Conservation (phyloP, 2,329 filamentous ascomycete species). For the Hyphodiscus sp. region DNA sequence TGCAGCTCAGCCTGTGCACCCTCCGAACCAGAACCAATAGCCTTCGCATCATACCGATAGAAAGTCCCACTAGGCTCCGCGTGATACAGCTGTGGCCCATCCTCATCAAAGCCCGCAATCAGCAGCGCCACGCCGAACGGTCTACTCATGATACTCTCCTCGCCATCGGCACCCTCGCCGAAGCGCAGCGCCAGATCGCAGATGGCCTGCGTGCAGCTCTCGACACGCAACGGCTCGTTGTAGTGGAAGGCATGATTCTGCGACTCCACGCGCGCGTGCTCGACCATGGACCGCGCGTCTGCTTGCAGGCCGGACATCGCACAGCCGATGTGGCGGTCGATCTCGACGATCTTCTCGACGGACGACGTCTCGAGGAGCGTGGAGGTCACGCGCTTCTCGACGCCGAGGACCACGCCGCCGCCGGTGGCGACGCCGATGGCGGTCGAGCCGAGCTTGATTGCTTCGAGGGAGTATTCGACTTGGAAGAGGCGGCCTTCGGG, state of each 20-base stretch:
- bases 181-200: conserved; percentile 95
- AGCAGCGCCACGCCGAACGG: conserved; percentile 95
- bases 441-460: conserved; percentile 98
- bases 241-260: conserved; percentile 98
- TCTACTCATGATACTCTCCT: conserved; percentile 97
- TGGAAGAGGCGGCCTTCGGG: conserved; percentile 99
- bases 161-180: conserved; percentile 92
- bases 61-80: conserved; percentile 97
- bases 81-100: conserved; percentile 94
- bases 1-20: conserved; percentile 96
- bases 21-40: conserved; percentile 94
- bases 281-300: conserved; percentile 94
- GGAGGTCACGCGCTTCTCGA: conserved; percentile 98
- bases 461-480: conserved; percentile 99
- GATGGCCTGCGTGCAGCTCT: conserved; percentile 98
- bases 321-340: conserved; percentile 97
- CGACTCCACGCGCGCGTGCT: conserved; percentile 95
- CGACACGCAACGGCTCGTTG: conserved; percentile 87
- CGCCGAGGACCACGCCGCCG: conserved; percentile 90
- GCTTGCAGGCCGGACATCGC: conserved; percentile 98
- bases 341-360: conserved; percentile 99
- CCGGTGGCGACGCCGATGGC: conserved; percentile 96
- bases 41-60: conserved; percentile 98
- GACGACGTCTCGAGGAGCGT: conserved; percentile 95
- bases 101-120: conserved; percentile 95